Base-by-base conservation (phyloP, 148 eudicot species). In the Fallopia convolvulus region DNA sequence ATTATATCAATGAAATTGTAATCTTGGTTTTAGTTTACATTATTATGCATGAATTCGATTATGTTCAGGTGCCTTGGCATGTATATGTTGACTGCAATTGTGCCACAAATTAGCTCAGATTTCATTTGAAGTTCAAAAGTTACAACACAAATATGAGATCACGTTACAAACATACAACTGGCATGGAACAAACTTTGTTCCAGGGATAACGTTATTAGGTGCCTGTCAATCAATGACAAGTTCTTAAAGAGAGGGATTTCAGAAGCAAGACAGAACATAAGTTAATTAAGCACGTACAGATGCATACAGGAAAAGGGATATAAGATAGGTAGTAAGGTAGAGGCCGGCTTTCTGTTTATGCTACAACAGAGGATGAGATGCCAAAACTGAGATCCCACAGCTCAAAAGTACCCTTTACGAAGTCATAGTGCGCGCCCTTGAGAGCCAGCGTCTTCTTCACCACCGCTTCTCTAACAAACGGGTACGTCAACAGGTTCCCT, bases 391-490 rank as follows among this genome's bases (percentile, higher is more conserved):
- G 86, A 76, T 81, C 80, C 98, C 98, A 94, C 2, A 86, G 83
- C 79, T 94, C 91, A 60, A 92, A 94, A 23, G 77, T 3, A 14
- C 98, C 93, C 48, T 89, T 87, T 15, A 92, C 89, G 61, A 94
- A 94, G 74, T 94, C 91, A 49, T 94, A 94, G 75, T 94, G 96
- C 39, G 87, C 98, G 10, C 98, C 98, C 83, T 86, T 89, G n/a
- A 94, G 26, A 1, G 85, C 81, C 17, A 94, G 72, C 1, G 80
- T 81, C 60, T 92, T 90, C 76, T 90, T 92, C 79, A 80, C 39
- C 63, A 81, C 86, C 18, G 89, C 96, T 33, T 89, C 96, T 53
- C 90, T 78, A 58, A 94, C 98, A 82, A 94, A 94, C 32, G 98
- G 98, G 83, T 92, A 94, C 1, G 98, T 89, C 74, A 92, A 81